Base-by-base conservation (phyloP, 1,139 yeast genomes). In the Kurtzmaniella natalensis region DNA sequence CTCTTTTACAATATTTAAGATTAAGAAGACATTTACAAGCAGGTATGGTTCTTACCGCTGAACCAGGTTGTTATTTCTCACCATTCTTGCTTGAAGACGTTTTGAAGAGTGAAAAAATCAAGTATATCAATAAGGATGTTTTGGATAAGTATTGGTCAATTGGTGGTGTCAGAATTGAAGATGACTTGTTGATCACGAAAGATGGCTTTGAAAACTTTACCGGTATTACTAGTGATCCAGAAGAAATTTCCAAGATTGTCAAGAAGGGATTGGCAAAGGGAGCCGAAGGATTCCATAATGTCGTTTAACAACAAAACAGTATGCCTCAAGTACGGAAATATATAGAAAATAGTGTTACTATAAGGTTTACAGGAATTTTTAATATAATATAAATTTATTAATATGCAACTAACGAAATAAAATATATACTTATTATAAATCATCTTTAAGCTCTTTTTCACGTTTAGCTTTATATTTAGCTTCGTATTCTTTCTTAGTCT, bases 141-240 rank as follows among this genome's bases (percentile, higher is more conserved):
- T 67, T 92, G 44, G 79, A 84, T 36, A 78, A 76, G 52, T 92
- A 88, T 59, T 77, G 84, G 82, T 75, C 81, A 44, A 77, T 92
- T 40, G 98, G 98, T 16, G 98, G 98, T 32, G 96, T 92, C 5
- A 77, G 98, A 58, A 87, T 92, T 41, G 98, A 92, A 58, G 98
- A 92, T 53, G 96, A 89, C 51, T 75, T 92, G 32, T 63, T 85
- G 33, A 81, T 92, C 32, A 86, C 95, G 2, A 70, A 70, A 34
- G 63, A 61, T 36, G 97, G 98, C 0, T 77, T 58, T 51, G 95
- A 88, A 50, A 84, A 86, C 49, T 63, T 89, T 38, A 92, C 96
- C 3, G 71, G 75, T 26, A 77, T 89, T 37, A 86, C 96, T 2
- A 81, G 83, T 37, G 94, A 89, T 53, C 89, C 96, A 1, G 72